These are phyloP conservation scores for Eucalyptus viminalis DNA, from an alignment of 345 rosid species.

Conservation along the genomic window DNA sequence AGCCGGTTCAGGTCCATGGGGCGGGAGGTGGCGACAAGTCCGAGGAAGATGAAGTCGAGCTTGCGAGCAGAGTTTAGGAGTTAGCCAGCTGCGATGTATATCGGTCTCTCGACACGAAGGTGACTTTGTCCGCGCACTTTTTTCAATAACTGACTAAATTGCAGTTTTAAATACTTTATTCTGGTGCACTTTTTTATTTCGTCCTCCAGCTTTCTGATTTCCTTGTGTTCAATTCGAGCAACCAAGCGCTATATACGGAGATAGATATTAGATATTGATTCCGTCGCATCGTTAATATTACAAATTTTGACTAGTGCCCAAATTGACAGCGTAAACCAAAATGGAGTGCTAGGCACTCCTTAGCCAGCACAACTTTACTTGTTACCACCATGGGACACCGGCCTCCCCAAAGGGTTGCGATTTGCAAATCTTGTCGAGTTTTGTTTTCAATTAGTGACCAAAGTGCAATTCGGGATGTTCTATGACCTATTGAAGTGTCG, in stretches of 20 bases:
- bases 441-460: not conserved
- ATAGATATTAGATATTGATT: not conserved
- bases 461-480: not conserved
- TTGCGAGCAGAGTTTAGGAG: not conserved
- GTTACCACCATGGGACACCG: not conserved
- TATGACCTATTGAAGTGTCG: not conserved
- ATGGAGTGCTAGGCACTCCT: not conserved
- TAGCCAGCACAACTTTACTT: not conserved
- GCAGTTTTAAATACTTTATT: not conserved
- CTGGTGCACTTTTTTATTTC: not conserved
- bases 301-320: not conserved
- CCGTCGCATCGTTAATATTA: not conserved
- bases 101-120: not conserved
- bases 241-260: not conserved
- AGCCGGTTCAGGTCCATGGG: slow-evolving; percentile 20
- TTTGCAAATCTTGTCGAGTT: not conserved
- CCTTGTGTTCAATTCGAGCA: not conserved
- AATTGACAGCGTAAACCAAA: not conserved
- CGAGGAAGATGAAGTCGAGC: not conserved
- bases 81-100: not conserved
- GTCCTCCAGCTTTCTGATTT: not conserved
- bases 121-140: not conserved
- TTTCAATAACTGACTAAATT: not conserved
- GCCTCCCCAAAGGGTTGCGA: not conserved
- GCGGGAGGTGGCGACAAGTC: not conserved